phyloP scores from a whole-genome alignment of 163 green algal genomes.

The Chlamydomonas reinhardtii region DNA sequence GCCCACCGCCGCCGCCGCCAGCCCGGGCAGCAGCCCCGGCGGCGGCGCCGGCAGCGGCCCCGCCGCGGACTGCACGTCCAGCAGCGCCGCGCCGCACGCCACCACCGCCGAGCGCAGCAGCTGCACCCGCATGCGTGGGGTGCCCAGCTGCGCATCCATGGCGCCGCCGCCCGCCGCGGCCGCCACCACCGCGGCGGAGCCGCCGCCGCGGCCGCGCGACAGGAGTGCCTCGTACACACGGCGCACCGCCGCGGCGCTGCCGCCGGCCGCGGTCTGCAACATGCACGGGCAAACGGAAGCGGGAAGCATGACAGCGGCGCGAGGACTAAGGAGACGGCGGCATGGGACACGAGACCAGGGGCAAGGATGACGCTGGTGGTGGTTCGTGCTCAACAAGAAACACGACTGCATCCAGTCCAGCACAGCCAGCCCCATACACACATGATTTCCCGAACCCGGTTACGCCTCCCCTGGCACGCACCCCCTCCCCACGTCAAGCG shows the following conservation, averaged over 20 bases:
- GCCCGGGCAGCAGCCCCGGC: not conserved
- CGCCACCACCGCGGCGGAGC: slow-evolving; percentile 9
- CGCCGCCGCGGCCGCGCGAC: not conserved
- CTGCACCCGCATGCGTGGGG: slow-evolving; percentile 22
- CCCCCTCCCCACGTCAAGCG: too few species aligned
- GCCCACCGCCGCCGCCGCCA: slow-evolving; percentile 1
- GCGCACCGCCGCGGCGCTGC: slow-evolving; percentile 60
- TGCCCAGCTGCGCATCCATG: slow-evolving; percentile 32
- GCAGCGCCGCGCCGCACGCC: slow-evolving; percentile 5
- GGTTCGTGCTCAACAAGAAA: too few species aligned
- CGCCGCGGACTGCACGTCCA: slow-evolving; percentile 14
- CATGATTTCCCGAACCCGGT: too few species aligned
- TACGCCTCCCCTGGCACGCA: too few species aligned
- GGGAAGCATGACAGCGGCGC: too few species aligned
- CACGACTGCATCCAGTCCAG: too few species aligned
- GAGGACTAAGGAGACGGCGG: too few species aligned
- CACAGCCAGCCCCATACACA: too few species aligned
- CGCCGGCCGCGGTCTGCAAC: slow-evolving; percentile 52
- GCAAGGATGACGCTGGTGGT: too few species aligned
- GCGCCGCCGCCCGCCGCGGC: not conserved
- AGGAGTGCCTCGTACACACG: slow-evolving; percentile 79
- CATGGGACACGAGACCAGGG: too few species aligned
- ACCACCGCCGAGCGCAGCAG: slow-evolving; percentile 18
- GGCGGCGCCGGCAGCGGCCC: not conserved
- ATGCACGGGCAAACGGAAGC: not conserved